These are phyloP conservation scores for Fusarium sp. DNA, from an alignment of 2,329 filamentous ascomycete species.

Conservation along the genomic window DNA sequence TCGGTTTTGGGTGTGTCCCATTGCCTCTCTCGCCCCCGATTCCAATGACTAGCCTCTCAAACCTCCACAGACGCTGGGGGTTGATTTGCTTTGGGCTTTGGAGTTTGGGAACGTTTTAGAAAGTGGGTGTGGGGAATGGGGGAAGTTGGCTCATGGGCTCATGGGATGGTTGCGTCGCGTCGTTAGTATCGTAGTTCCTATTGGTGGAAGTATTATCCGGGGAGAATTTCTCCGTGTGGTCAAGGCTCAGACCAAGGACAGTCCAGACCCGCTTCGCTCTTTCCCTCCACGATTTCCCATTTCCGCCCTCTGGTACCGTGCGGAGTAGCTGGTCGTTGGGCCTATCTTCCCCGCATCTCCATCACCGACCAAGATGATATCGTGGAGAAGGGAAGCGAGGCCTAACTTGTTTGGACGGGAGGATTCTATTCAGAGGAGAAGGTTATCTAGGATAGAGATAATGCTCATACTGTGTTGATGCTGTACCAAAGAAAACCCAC, in stretches of 20 bases:
- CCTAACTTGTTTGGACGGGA: background rate
- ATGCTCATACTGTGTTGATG: background rate
- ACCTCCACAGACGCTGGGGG: constrained; percentile 8
- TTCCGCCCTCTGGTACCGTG: constrained; percentile 16
- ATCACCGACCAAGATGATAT: constrained; percentile 18
- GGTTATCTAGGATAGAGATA: background rate
- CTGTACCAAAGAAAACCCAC: background rate
- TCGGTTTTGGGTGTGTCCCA: constrained; percentile 26
- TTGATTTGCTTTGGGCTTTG: constrained; percentile 5
- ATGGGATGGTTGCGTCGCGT: constrained; percentile 1
- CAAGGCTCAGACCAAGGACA: background rate
- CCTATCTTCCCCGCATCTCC: constrained; percentile 31
- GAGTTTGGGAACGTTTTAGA: background rate
- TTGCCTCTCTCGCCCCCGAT: constrained; percentile 7
- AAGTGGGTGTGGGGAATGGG: constrained; percentile 32
- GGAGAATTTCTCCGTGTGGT: constrained; percentile 22
- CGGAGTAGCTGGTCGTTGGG: constrained; percentile 32
- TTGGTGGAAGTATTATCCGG: constrained; percentile 23
- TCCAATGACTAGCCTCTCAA: background rate
- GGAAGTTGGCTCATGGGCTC: constrained; percentile 11
- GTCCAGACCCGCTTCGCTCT: background rate
- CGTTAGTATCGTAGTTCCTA: background rate
- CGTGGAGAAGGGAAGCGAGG: constrained; percentile 11
- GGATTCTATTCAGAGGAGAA: background rate
- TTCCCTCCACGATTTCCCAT: constrained; percentile 28